Evolutionary conservation across 2,329 filamentous ascomycete genomes (phyloP), one percentile per base, ranked within the genome.

Genomic region (Neoscytalidium dimidiatum): DNA sequence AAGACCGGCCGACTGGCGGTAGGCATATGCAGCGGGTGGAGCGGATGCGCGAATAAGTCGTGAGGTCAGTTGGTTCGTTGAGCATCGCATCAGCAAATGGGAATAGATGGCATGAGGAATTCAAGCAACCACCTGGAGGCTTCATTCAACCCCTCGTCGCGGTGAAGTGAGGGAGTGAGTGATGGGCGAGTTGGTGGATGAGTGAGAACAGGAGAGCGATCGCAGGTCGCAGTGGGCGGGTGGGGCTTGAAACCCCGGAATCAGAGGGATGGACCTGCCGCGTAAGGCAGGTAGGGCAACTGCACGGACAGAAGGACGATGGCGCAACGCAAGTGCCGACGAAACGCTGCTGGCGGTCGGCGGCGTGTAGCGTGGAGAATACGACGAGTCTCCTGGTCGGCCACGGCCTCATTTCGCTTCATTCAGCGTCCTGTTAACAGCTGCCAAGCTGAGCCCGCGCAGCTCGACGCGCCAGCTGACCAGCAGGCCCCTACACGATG

Each of bases 291-390:
- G 6, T 26, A 46, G 19, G 19, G n/a, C 43, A 17, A 3, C 41
- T 7, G 52, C 52, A 41, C 52, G 31, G 35, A 8, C 52, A 19
- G n/a, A n/a, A n/a, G n/a, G n/a, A n/a, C 11, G 13, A 43, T 43
- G 52, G 52, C 52, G 35, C 52, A 57, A 57, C 14, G 11, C 35
- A 43, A 31, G 38, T 58, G 53, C 53, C 53, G 53, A 26, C 43
- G 38, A 9, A 41, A 41, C 38, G 13, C 38, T 41, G 33, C 33
- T 2, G 8, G 33, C 33, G 3, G 33, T 38, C 2, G 8, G 2
- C 33, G 33, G 33, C 33, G 33, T 38, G 8, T n/a, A n/a, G n/a
- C 33, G 33, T 14, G 38, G 3, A 41, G 38, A 41, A 41, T 3
- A 41, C 38, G 38, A 4, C 6, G 4, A 17, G 38, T 41, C n/a